A percentile compares a stretch with the other conserved stretches of the same genome.
phyloP scores from a whole-genome alignment of 2,329 filamentous ascomycete species.

The Sclerotinia borealis region DNA sequence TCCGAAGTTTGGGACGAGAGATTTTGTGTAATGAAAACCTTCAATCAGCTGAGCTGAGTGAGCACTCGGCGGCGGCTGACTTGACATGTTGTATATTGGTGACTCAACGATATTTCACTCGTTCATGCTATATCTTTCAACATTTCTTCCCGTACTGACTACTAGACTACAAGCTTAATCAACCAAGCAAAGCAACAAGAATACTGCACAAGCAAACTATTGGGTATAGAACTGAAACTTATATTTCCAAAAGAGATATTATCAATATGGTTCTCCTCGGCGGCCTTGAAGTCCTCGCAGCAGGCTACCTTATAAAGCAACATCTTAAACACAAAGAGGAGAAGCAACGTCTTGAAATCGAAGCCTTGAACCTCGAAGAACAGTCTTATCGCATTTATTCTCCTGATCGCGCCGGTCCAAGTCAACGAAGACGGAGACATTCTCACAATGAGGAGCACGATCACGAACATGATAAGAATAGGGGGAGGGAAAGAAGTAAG shows the following conservation, averaged over 20 bases:
- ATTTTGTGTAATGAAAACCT: background rate
- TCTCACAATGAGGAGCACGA: background rate
- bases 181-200: background rate
- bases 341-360: slow-evolving; percentile 31
- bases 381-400: slow-evolving; percentile 13
- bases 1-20: background rate
- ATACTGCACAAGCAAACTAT: background rate
- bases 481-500: background rate
- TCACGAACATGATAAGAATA: background rate
- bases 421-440: slow-evolving; percentile 4
- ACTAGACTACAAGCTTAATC: background rate
- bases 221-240: background rate
- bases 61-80: background rate
- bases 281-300: slow-evolving; percentile 30
- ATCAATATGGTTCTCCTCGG: slow-evolving; percentile 44
- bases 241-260: background rate
- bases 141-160: background rate
- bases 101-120: background rate
- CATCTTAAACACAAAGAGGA: slow-evolving; percentile 30
- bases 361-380: slow-evolving; percentile 20
- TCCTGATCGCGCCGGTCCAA: slow-evolving; percentile 7
- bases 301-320: slow-evolving; percentile 29
- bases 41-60: slow-evolving; percentile 6
- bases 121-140: background rate
- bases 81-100: background rate